Conservation (phyloP, 208 protist species). For the Leishmania guyanensis region DNA sequence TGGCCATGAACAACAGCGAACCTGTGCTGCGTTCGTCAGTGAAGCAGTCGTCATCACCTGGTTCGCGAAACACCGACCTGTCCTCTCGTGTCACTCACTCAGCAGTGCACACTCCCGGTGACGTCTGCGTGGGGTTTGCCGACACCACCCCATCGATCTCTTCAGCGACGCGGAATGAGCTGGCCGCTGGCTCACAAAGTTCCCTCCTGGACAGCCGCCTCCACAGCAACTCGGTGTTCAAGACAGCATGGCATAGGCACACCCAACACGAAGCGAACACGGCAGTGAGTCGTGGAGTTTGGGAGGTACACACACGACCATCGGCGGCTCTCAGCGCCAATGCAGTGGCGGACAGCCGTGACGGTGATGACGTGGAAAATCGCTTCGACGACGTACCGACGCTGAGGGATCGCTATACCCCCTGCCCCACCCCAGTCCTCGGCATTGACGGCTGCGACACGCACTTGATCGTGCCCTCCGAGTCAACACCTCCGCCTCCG, state of each 20-base stretch:
- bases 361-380: background rate
- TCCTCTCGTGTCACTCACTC: background rate
- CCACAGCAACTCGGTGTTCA: constrained; percentile 1
- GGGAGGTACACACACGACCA: background rate
- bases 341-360: background rate
- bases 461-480: constrained; percentile 12
- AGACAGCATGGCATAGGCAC: background rate
- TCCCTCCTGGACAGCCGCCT: background rate
- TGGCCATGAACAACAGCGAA: background rate
- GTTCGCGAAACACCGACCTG: background rate
- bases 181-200: background rate
- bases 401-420: background rate
- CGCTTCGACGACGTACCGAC: background rate
- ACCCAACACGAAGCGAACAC: background rate
- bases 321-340: background rate
- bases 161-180: background rate
- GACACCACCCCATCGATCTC: background rate
- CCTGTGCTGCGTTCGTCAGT: background rate
- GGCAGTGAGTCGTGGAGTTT: background rate
- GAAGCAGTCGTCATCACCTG: background rate
- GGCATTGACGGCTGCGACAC: background rate
- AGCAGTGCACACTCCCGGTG: background rate
- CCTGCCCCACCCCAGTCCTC: constrained; percentile 1
- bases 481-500: constrained; percentile 10
- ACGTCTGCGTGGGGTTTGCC: background rate